Evolutionary conservation across 2,329 filamentous ascomycete genomes (phyloP).

Genomic region (Exophiala sideris): DNA sequence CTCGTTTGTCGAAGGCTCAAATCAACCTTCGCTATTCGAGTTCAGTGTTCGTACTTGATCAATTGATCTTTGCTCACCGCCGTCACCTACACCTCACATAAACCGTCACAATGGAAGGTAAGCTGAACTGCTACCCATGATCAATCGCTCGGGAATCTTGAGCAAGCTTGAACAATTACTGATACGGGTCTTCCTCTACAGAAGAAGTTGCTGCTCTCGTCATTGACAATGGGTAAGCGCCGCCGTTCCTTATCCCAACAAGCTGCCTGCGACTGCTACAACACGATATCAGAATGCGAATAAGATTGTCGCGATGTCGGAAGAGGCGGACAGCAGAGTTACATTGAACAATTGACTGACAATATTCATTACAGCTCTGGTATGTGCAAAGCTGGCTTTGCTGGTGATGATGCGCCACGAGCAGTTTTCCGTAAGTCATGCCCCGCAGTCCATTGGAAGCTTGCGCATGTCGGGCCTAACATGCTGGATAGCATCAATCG

Average conservation of each 20-base stretch:
- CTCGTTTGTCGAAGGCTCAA: conserved; percentile 13
- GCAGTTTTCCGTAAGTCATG: conserved; percentile 97
- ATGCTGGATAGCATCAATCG: conserved; percentile 76
- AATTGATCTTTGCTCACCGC: conserved; percentile 8
- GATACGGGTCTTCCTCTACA: conserved; percentile 49
- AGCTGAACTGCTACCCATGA: conserved; percentile 42
- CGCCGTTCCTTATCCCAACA: conserved; percentile 12
- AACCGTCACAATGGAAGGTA: conserved; percentile 62
- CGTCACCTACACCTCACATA: conserved; percentile 12
- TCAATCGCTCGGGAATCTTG: conserved; percentile 8
- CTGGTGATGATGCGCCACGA: conserved; percentile 99
- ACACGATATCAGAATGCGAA: background rate
- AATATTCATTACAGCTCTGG: conserved; percentile 69
- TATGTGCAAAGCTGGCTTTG: conserved; percentile 99
- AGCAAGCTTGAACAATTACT: conserved; percentile 30
- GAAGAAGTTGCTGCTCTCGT: conserved; percentile 99
- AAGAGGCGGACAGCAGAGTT: conserved; percentile 9
- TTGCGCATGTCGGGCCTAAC: conserved; percentile 1
- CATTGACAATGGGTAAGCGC: conserved; percentile 99
- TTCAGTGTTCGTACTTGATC: background rate
- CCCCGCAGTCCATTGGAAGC: conserved; percentile 8
- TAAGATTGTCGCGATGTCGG: conserved; percentile 12
- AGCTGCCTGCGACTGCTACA: background rate
- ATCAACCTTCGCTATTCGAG: conserved; percentile 15
- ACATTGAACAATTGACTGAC: conserved; percentile 24